Evolutionary conservation across 768 basidiomycete species (phyloP).

Genomic region (Tricholoma matsutake): DNA sequence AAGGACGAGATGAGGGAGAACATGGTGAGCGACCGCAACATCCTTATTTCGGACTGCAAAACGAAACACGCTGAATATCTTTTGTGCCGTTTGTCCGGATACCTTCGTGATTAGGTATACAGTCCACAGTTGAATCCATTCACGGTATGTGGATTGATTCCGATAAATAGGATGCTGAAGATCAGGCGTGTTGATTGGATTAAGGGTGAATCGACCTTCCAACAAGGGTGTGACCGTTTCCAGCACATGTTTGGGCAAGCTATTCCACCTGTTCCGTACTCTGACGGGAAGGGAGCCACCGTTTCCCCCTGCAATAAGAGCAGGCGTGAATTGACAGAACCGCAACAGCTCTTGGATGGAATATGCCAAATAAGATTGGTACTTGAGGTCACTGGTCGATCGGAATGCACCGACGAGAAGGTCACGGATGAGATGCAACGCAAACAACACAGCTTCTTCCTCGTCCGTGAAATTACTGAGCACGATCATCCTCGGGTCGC

Average conservation of each 20-base stretch:
- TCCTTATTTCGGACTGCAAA: conserved; percentile 83
- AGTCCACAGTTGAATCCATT: conserved; percentile 95
- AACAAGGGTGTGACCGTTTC: conserved; percentile 87
- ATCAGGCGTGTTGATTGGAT: conserved; percentile 36
- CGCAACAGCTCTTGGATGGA: conserved; percentile 88
- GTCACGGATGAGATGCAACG: conserved; percentile 79
- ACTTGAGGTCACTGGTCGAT: conserved; percentile 90
- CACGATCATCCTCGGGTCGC: conserved; percentile 66
- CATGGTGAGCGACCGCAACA: conserved; percentile 87
- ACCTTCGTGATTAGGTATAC: conserved; percentile 70
- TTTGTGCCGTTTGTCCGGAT: conserved; percentile 52
- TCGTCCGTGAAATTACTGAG: conserved; percentile 79
- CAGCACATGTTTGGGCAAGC: conserved; percentile 75
- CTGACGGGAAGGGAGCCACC: conserved; percentile 55
- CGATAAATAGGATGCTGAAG: conserved; percentile 77
- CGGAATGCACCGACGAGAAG: conserved; percentile 88
- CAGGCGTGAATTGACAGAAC: conserved; percentile 82
- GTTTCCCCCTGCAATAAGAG: conserved; percentile 57
- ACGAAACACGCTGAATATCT: conserved; percentile 77
- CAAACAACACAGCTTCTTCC: conserved; percentile 73
- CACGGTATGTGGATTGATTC: conserved; percentile 76
- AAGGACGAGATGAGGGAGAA: conserved; percentile 90
- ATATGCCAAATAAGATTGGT: conserved; percentile 86
- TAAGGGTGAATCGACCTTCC: conserved; percentile 59
- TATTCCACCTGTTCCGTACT: conserved; percentile 74